Percentiles rank a stretch among this genome's conserved stretches.
phyloP scores from a whole-genome alignment of 805 yeast species.

The Metschnikowia arizonensis region DNA sequence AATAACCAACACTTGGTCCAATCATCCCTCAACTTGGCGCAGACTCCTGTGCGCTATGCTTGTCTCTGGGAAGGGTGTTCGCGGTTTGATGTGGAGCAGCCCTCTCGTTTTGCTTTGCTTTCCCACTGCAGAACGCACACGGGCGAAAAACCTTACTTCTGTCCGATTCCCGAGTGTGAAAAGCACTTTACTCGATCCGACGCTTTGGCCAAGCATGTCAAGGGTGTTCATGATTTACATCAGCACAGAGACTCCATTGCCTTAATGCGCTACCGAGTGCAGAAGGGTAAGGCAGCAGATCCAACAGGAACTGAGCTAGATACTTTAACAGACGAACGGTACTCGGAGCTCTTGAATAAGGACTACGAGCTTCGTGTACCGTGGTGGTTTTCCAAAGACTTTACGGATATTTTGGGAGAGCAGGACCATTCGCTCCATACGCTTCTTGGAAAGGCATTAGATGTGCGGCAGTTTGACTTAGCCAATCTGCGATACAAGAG shows the following conservation, averaged over 20 bases:
- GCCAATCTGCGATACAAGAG: constrained; percentile 32
- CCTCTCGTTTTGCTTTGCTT: constrained; percentile 53
- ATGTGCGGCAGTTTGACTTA: constrained; percentile 31
- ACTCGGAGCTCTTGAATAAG: constrained; percentile 26
- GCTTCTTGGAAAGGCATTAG: constrained; percentile 27
- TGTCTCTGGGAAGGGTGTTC: constrained; percentile 65
- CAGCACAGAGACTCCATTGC: constrained; percentile 32
- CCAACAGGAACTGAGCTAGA: constrained; percentile 21
- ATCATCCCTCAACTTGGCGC: constrained; percentile 18
- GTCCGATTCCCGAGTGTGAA: constrained; percentile 64
- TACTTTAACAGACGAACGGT: constrained; percentile 28
- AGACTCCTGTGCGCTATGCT: constrained; percentile 34
- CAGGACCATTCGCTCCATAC: constrained; percentile 17
- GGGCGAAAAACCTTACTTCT: constrained; percentile 57
- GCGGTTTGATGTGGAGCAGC: constrained; percentile 47
- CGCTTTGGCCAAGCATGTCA: constrained; percentile 61
- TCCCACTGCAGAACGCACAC: constrained; percentile 65
- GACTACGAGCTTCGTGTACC: constrained; percentile 36
- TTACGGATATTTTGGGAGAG: constrained; percentile 24
- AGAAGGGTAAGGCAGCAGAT: constrained; percentile 26
- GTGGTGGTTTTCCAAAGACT: constrained; percentile 39
- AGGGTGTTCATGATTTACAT: constrained; percentile 55
- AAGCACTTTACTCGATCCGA: constrained; percentile 56
- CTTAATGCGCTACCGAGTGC: constrained; percentile 27
- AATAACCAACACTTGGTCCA: constrained; percentile 28